Evolutionary conservation across 768 basidiomycete species (phyloP).

Genomic region (Hericium rajendrae): DNA sequence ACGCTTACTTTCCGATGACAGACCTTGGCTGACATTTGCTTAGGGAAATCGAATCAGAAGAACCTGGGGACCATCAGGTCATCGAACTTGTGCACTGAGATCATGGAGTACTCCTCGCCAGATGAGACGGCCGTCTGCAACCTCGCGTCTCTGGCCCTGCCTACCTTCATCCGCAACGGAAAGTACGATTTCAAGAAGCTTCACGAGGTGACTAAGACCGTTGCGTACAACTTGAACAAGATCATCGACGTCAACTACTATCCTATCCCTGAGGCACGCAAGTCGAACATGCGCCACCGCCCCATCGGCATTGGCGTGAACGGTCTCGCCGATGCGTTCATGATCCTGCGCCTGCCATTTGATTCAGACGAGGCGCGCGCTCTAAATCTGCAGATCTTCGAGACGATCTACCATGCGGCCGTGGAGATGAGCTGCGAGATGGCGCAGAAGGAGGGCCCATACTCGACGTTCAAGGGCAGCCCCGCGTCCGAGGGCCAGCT

Average conservation of each 20-base stretch:
- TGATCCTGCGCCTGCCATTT: constrained; percentile 94
- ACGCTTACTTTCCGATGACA: neutral
- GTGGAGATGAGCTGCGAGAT: constrained; percentile 87
- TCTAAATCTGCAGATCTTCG: constrained; percentile 93
- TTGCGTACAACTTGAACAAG: constrained; percentile 86
- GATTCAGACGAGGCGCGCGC: constrained; percentile 79
- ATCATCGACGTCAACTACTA: constrained; percentile 96
- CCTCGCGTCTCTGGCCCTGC: constrained; percentile 91
- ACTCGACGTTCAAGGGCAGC: constrained; percentile 84
- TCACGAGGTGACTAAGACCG: constrained; percentile 89
- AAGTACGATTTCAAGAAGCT: constrained; percentile 91
- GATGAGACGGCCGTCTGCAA: constrained; percentile 99
- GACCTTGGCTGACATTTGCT: neutral
- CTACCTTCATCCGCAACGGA: constrained; percentile 77
- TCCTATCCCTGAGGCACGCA: constrained; percentile 83
- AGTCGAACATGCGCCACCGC: constrained; percentile 93
- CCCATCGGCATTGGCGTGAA: constrained; percentile 97
- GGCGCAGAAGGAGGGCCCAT: constrained; percentile 69
- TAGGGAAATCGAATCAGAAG: constrained; percentile 96
- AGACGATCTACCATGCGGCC: constrained; percentile 96
- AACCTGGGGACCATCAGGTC: constrained; percentile 99
- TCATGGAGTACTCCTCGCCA: constrained; percentile 95
- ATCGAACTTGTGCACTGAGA: constrained; percentile 97
- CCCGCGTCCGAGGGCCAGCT: constrained; percentile 84
- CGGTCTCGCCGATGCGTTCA: constrained; percentile 96